Percentiles rank a stretch among this genome's conserved stretches.
These are phyloP conservation scores for Scheffersomyces cryptocercus DNA, from an alignment of 1,139 yeast species.

Conservation along the genomic window DNA sequence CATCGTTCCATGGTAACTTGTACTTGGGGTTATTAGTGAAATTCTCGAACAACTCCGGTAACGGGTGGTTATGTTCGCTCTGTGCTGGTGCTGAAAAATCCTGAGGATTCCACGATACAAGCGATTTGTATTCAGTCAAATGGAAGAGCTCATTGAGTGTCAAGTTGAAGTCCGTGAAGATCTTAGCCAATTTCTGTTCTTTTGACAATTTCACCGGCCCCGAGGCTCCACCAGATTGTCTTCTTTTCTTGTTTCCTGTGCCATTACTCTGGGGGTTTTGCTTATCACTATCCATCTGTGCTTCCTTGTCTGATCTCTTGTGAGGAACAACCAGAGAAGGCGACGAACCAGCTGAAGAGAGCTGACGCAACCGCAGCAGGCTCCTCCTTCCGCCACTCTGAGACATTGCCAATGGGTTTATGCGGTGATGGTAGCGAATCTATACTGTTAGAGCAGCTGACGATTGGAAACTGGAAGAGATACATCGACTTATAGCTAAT, in stretches of 20 bases:
- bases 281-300: too few species aligned
- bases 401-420: too few species aligned
- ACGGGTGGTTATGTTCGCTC: conserved; percentile 10
- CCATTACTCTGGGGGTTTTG: too few species aligned
- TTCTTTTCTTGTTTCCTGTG: conserved; percentile 1
- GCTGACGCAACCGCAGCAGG: too few species aligned
- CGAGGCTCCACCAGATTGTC: conserved; percentile 2
- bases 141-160: conserved; percentile 55
- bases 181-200: conserved; percentile 27
- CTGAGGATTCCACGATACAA: conserved; percentile 61
- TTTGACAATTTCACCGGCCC: conserved; percentile 7
- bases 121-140: conserved; percentile 57
- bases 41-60: conserved; percentile 38
- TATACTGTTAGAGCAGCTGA: too few species aligned
- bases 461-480: too few species aligned
- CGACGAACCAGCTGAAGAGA: too few species aligned
- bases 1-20: conserved; percentile 36
- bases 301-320: too few species aligned
- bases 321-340: too few species aligned
- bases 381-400: too few species aligned
- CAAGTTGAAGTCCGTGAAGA: conserved; percentile 47
- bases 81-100: conserved; percentile 31
- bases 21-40: conserved; percentile 31
- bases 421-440: too few species aligned
- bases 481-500: too few species aligned